These are phyloP conservation scores for Pseudogymnoascus sp. DNA, from an alignment of 2,329 filamentous ascomycete species.

Conservation along the genomic window DNA sequence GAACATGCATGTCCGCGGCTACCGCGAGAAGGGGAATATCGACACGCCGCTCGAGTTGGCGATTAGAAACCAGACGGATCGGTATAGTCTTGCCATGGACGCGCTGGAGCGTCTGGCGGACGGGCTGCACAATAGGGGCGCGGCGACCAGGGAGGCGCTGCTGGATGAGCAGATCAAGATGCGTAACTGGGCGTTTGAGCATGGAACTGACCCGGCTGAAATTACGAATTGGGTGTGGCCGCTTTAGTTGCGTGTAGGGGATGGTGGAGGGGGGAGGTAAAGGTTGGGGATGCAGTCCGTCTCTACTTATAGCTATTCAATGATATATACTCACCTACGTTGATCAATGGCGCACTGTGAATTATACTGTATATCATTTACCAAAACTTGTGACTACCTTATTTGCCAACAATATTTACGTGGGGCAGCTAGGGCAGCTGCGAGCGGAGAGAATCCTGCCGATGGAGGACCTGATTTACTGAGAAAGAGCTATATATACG, in stretches of 20 bases:
- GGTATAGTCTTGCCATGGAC: slow-evolving; percentile 69
- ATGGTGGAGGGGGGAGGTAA: not conserved
- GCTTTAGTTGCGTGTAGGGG: slow-evolving; percentile 6
- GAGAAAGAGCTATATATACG: too few species aligned
- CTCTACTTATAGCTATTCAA: not conserved
- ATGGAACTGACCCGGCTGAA: slow-evolving; percentile 55
- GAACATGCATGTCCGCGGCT: slow-evolving; percentile 68
- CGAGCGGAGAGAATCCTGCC: too few species aligned
- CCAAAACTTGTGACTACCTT: not conserved
- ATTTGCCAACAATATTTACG: not conserved
- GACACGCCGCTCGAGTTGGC: slow-evolving; percentile 74
- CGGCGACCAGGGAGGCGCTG: slow-evolving; percentile 55
- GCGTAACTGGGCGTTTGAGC: slow-evolving; percentile 59
- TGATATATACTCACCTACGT: not conserved
- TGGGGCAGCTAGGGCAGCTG: not conserved
- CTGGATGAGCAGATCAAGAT: slow-evolving; percentile 58
- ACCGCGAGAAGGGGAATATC: slow-evolving; percentile 79
- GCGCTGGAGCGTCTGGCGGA: slow-evolving; percentile 61
- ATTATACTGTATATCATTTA: not conserved
- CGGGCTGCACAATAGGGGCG: slow-evolving; percentile 55
- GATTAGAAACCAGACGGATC: slow-evolving; percentile 69
- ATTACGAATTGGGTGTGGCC: slow-evolving; percentile 27
- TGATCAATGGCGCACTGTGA: not conserved
- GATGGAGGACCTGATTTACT: too few species aligned
- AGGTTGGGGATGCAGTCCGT: not conserved